A percentile compares a stretch with the other conserved stretches of the same genome.
These are phyloP conservation scores for Leccinum uliginosum DNA, from an alignment of 768 basidiomycete genomes.

Conservation along the genomic window DNA sequence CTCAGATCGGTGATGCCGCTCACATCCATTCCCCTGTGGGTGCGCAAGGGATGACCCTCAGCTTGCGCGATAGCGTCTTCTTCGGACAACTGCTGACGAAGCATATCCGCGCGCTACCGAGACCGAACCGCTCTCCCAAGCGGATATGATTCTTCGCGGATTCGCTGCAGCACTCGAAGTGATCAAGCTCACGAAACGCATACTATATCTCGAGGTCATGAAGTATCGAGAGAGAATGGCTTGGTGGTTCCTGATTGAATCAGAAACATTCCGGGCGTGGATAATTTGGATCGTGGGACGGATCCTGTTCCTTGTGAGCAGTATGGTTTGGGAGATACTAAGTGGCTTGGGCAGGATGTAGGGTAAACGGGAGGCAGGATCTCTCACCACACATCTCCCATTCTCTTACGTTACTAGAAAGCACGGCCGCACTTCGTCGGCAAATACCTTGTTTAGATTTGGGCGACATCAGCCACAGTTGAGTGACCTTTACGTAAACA, in stretches of 20 bases:
- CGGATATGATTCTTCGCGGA: conserved; percentile 31
- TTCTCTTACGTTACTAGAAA: no score
- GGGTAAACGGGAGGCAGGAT: neutral
- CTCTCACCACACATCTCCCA: neutral
- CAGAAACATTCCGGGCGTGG: conserved; percentile 24
- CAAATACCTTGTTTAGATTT: no score
- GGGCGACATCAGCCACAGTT: no score
- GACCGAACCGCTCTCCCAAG: conserved; percentile 5
- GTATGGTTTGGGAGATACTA: conserved; percentile 11
- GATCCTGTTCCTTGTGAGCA: conserved; percentile 12
- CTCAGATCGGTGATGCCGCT: conserved; percentile 45
- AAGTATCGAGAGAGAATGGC: conserved; percentile 12
- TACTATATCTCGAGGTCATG: conserved; percentile 26
- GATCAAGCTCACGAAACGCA: conserved; percentile 38
- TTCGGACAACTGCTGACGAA: conserved; percentile 38
- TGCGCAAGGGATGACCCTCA: conserved; percentile 56
- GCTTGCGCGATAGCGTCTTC: conserved; percentile 47
- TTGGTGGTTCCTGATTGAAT: conserved; percentile 26
- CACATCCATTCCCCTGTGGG: conserved; percentile 53
- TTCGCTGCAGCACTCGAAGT: conserved; percentile 35
- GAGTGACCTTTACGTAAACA: no score
- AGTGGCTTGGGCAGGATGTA: neutral
- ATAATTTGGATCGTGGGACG: conserved; percentile 17
- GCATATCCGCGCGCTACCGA: conserved; percentile 24
- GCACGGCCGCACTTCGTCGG: no score